A percentile compares a stretch with the other conserved stretches of the same genome.
Conservation (phyloP, 2,329 filamentous ascomycete genomes). For the Fusarium armeniacum region DNA sequence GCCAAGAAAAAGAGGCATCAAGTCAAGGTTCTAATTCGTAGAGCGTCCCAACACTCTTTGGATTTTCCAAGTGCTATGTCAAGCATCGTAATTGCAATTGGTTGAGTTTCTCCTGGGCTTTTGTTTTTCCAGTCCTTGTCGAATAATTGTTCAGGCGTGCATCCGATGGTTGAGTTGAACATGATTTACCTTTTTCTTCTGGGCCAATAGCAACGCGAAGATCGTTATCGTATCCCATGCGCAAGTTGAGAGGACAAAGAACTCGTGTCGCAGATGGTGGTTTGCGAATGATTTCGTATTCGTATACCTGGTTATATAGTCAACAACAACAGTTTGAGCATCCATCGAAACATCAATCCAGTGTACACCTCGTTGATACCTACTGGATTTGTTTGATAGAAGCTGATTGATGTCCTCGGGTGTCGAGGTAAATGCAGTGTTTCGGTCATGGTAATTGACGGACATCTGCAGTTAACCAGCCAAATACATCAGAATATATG, state of each 20-base stretch:
- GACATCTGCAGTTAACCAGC: too few species aligned
- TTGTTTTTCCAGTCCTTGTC: slow-evolving; percentile 54
- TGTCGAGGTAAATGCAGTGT: slow-evolving; percentile 44
- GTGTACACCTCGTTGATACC: too few species aligned
- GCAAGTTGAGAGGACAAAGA: slow-evolving; percentile 45
- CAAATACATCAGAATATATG: slow-evolving; percentile 53
- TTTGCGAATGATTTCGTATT: too few species aligned
- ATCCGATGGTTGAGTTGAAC: slow-evolving; percentile 47
- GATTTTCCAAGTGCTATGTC: slow-evolving; percentile 58
- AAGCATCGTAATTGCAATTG: slow-evolving; percentile 56
- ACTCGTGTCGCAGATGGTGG: slow-evolving; percentile 57
- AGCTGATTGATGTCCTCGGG: slow-evolving; percentile 50
- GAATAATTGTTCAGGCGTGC: slow-evolving; percentile 60
- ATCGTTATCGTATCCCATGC: too few species aligned
- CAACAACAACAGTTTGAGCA: too few species aligned
- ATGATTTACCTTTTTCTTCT: slow-evolving; percentile 52
- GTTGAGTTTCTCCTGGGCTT: slow-evolving; percentile 54
- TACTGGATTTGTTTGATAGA: too few species aligned
- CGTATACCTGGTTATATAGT: too few species aligned
- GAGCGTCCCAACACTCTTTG: slow-evolving; percentile 58
- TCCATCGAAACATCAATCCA: too few species aligned
- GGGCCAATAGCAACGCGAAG: too few species aligned
- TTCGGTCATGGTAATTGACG: too few species aligned
- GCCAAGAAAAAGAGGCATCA: slow-evolving; percentile 54
- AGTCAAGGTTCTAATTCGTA: slow-evolving; percentile 57